phyloP scores from a whole-genome alignment of 1,284 basidiomycete genomes.

The Phenoliferia sp. region DNA sequence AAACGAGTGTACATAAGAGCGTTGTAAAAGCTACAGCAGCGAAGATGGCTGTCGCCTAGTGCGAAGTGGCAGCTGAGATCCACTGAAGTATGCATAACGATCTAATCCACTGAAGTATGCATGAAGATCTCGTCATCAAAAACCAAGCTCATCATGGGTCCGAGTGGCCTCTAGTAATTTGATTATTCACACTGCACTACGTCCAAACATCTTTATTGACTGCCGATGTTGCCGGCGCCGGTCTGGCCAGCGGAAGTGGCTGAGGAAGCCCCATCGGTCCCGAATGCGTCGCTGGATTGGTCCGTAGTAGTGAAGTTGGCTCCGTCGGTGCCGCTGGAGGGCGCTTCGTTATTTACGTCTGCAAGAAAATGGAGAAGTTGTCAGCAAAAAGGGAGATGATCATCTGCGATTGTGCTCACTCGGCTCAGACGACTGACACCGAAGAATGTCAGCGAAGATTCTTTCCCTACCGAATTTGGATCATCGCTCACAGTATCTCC shows the following conservation, averaged over 20 bases:
- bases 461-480: neutral
- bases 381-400: neutral
- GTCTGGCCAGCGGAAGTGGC: neutral
- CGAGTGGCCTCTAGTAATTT: too few relatives aligned
- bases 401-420: neutral
- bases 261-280: neutral
- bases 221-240: neutral
- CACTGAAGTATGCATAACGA: too few relatives aligned
- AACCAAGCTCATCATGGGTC: too few relatives aligned
- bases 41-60: too few relatives aligned
- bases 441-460: neutral
- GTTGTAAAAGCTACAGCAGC: too few relatives aligned
- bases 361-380: neutral
- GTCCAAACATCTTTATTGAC: too few relatives aligned
- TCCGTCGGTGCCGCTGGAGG: neutral
- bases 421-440: neutral
- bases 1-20: too few relatives aligned
- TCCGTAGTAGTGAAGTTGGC: neutral
- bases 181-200: too few relatives aligned
- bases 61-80: too few relatives aligned
- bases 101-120: too few relatives aligned
- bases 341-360: neutral
- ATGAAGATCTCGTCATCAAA: too few relatives aligned
- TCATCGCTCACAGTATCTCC: slow-evolving; percentile 24
- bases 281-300: neutral